Percentiles rank a stretch among this genome's conserved stretches.
phyloP scores from a whole-genome alignment of 371 early-diverging fungal species.

The Mucor racemosus region DNA sequence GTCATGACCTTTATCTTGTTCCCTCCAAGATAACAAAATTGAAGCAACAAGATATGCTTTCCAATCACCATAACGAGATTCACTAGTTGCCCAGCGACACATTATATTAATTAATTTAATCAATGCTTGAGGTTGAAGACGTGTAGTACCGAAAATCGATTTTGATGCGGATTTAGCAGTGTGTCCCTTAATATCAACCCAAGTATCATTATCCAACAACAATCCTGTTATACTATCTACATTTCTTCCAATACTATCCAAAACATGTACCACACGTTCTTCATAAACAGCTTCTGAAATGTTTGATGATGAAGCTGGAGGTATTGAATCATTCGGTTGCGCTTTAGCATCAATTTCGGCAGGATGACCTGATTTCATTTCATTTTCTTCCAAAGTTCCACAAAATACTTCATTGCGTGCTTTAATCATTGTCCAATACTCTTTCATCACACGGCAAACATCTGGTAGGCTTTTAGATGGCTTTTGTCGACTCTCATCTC shows the following conservation, averaged over 20 bases:
- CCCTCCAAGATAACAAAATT: conserved; percentile 56
- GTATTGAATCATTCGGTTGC: background rate
- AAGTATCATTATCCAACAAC: conserved; percentile 34
- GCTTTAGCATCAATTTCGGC: background rate
- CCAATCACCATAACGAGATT: conserved; percentile 61
- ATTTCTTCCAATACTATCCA: conserved; percentile 47
- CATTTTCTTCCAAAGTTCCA: conserved; percentile 44
- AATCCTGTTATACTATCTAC: conserved; percentile 41
- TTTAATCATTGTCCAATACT: conserved; percentile 50
- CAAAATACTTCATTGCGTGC: conserved; percentile 56
- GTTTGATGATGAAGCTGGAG: background rate
- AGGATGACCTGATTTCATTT: conserved; percentile 11
- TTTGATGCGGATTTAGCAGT: conserved; percentile 36
- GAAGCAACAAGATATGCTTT: conserved; percentile 62
- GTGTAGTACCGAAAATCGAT: conserved; percentile 33
- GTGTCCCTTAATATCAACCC: conserved; percentile 44
- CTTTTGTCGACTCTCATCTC: conserved; percentile 26
- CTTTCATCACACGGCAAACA: conserved; percentile 37
- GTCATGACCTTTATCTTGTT: conserved; percentile 28
- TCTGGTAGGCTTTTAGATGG: conserved; percentile 25
- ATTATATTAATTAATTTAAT: conserved; percentile 37
- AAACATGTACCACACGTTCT: conserved; percentile 41
- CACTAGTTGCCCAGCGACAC: conserved; percentile 67
- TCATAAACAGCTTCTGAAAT: conserved; percentile 31
- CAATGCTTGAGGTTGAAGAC: conserved; percentile 18